Base-by-base conservation (phyloP, 169 alveolate species). In the Plasmodium vivax region DNA sequence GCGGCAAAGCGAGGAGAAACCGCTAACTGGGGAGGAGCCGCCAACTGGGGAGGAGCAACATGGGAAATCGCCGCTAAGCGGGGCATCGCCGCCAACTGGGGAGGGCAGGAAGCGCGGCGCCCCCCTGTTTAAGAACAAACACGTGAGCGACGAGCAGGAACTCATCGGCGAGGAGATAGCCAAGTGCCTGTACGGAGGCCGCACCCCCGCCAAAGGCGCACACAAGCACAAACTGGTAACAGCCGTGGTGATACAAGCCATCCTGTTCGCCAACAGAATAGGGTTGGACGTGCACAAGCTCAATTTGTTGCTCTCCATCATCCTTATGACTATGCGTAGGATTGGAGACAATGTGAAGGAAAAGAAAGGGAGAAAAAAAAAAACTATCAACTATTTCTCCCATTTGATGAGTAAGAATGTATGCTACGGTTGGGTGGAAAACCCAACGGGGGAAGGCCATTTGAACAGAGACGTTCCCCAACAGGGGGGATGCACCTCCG, bases 221-320 rank as follows among this genome's bases (percentile, higher is more conserved):
- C 41, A 72, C 38, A 88, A 88, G 47, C 45, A 58, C 45, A 88
- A 77, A 79, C 47, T 88, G 19, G 23, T 88, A 41, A 36, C 32
- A 3, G 56, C 62, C 79, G 32, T 88, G 8, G 71, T 88, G 16
- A 88, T 88, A n/a, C 83, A 88, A 51, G 82, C 94, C 51, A 88
- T 88, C 27, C 62, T 88, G 5, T 88, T 75, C 30, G 87, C 90
- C 23, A 56, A 77, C 62, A 88, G 68, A 79, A 79, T 88, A 47
- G 82, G 82, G 41, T 32, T 88, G 79, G 73, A 88, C 32, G 79
- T 88, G 36, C 79, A 88, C 54, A 88, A 88, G 68, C n/a, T 88
- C 2, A 88, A 88, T 88, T 51, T 88, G n/a, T 88, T 88, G 27
- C 34, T 88, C 10, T 88, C 94, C n/a, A 88, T 88, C 30, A 36